A percentile compares a stretch with the other conserved stretches of the same genome.
Conservation (phyloP, 495 filamentous ascomycete genomes). For the Penicillium bovifimosum region DNA sequence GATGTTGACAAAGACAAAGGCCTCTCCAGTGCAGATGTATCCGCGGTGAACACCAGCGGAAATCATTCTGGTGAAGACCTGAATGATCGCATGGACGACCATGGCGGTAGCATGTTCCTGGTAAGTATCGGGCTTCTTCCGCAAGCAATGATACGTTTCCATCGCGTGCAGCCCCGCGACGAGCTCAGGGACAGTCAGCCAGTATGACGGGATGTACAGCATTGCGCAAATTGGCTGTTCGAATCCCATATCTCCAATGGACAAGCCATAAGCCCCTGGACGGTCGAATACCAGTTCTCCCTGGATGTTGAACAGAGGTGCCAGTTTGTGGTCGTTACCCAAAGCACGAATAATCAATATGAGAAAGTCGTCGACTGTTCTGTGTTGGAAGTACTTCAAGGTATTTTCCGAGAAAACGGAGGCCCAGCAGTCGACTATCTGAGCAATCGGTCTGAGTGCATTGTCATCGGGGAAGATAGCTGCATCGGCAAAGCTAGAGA, state of each 20-base stretch:
- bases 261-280: neutral
- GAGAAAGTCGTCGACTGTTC: slow-evolving; percentile 18
- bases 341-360: slow-evolving; percentile 8
- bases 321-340: slow-evolving; percentile 4
- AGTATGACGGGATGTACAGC: neutral
- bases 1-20: slow-evolving; percentile 41
- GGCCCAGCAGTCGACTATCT: slow-evolving; percentile 1
- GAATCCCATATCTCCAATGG: neutral
- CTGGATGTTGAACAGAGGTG: slow-evolving; percentile 6
- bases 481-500: slow-evolving; percentile 3
- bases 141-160: neutral
- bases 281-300: neutral
- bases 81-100: slow-evolving; percentile 33
- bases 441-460: slow-evolving; percentile 9
- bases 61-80: slow-evolving; percentile 43
- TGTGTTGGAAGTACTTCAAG: slow-evolving; percentile 13
- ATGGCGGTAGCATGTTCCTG: neutral
- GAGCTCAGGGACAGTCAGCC: neutral
- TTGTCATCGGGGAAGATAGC: slow-evolving; percentile 9
- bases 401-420: slow-evolving; percentile 15
- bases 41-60: slow-evolving; percentile 32
- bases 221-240: neutral
- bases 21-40: slow-evolving; percentile 40
- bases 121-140: neutral
- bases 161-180: neutral